Evolutionary conservation across 345 rosid genomes (phyloP).

Genomic region (Salix exigua): DNA sequence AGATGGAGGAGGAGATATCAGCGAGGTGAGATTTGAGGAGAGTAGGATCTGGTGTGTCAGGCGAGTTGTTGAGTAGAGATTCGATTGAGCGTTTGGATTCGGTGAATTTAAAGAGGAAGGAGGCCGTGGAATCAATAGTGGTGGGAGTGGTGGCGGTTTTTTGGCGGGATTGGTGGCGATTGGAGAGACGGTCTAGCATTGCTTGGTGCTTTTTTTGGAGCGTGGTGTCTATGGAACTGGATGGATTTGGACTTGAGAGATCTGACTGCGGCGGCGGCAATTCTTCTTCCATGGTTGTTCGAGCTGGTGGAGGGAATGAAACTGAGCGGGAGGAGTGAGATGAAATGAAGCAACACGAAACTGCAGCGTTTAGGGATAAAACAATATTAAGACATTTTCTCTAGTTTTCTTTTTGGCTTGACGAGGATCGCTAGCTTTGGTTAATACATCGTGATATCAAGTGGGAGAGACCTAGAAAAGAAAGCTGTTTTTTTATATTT

Average conservation of each 20-base stretch:
- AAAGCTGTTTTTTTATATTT: no score
- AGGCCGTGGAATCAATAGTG: conserved; percentile 41
- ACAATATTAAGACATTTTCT: not conserved
- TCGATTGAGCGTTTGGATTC: conserved; percentile 50
- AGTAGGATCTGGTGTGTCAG: conserved; percentile 32
- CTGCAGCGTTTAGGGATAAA: not conserved
- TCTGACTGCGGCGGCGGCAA: not conserved
- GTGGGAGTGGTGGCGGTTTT: conserved; percentile 38
- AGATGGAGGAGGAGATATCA: conserved; percentile 51
- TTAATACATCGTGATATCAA: no score
- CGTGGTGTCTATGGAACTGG: conserved; percentile 4
- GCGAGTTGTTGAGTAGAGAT: conserved; percentile 37
- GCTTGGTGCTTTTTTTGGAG: conserved; percentile 54
- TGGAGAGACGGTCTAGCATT: conserved; percentile 81
- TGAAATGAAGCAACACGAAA: not conserved
- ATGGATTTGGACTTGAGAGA: not conserved
- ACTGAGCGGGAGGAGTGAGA: not conserved
- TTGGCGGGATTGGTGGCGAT: conserved; percentile 58
- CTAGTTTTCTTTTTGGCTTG: no score
- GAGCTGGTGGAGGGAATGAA: not conserved
- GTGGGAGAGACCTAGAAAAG: no score
- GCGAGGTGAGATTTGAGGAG: conserved; percentile 44
- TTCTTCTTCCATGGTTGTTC: conserved; percentile 18
- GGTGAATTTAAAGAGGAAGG: conserved; percentile 64
- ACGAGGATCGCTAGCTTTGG: no score